Percentiles rank a stretch among this genome's conserved stretches.
Evolutionary conservation across 2,329 filamentous ascomycete genomes (phyloP).

Genomic region (Colletotrichum sp.): DNA sequence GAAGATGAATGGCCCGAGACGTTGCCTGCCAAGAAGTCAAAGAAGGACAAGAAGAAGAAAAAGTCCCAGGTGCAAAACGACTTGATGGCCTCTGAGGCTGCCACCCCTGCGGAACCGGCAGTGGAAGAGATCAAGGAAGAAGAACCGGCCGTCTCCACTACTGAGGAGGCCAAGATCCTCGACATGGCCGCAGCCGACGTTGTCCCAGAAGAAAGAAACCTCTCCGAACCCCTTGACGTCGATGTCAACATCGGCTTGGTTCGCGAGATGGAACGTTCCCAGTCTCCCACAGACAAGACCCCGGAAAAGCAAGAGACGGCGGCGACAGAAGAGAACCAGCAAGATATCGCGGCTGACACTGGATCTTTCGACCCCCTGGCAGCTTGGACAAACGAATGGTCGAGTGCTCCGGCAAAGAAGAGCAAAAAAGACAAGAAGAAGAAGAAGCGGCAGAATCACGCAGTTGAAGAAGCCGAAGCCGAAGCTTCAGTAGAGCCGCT

Average conservation of each 20-base stretch:
- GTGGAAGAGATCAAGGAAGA: slow-evolving; percentile 24
- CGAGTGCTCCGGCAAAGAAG: slow-evolving; percentile 24
- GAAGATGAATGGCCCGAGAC: neutral
- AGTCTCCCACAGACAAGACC: neutral
- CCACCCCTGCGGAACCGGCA: neutral
- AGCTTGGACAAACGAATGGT: neutral
- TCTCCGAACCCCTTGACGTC: neutral
- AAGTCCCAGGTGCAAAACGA: neutral
- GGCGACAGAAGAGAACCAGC: neutral
- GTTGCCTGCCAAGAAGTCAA: slow-evolving; percentile 24
- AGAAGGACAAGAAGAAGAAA: slow-evolving; percentile 37
- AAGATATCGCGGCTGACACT: neutral
- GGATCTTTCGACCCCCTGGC: neutral
- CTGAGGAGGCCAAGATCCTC: neutral
- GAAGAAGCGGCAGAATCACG: slow-evolving; percentile 28
- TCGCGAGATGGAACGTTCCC: neutral
- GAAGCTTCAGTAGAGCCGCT: neutral
- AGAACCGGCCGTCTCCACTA: slow-evolving; percentile 17
- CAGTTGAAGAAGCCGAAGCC: neutral
- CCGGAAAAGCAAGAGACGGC: neutral
- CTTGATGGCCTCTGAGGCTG: neutral
- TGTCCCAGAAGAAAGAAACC: slow-evolving; percentile 6
- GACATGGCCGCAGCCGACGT: neutral
- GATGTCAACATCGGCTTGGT: neutral
- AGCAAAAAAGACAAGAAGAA: slow-evolving; percentile 40